A percentile compares a stretch with the other conserved stretches of the same genome.
These are phyloP conservation scores for Fusarium haematococcum DNA, from an alignment of 2,329 filamentous ascomycete species.

Conservation along the genomic window DNA sequence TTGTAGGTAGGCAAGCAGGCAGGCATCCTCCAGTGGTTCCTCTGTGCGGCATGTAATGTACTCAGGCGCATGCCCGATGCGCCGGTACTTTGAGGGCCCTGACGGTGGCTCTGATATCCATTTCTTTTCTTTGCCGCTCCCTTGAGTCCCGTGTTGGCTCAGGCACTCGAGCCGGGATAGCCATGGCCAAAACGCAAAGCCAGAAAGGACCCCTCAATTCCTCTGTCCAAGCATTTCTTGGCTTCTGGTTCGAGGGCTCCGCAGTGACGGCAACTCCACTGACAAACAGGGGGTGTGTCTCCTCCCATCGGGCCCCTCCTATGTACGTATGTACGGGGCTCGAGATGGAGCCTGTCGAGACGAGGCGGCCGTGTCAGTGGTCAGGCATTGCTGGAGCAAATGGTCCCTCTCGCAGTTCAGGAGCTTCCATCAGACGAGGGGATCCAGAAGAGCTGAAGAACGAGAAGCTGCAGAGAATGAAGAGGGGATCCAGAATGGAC, in stretches of 20 bases:
- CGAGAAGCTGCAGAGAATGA: constrained; percentile 14
- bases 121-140: constrained; percentile 13
- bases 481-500: constrained; percentile 3
- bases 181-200: constrained; percentile 22
- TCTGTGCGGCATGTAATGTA: background rate
- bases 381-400: background rate
- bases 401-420: constrained; percentile 10
- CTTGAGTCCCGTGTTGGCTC: constrained; percentile 17
- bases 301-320: constrained; percentile 5
- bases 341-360: constrained; percentile 14
- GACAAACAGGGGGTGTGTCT: constrained; percentile 35
- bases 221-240: constrained; percentile 31
- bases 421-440: constrained; percentile 27
- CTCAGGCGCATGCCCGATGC: constrained; percentile 1
- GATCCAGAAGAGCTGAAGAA: constrained; percentile 21
- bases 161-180: constrained; percentile 38
- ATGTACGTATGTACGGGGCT: constrained; percentile 20
- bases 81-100: constrained; percentile 11
- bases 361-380: constrained; percentile 37
- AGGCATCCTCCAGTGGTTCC: constrained; percentile 4
- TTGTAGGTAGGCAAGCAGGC: background rate
- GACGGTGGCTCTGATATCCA: background rate
- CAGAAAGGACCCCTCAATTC: constrained; percentile 32
- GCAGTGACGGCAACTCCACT: constrained; percentile 38
- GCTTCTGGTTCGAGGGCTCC: constrained; percentile 25